Evolutionary conservation across 441 rosid species (phyloP), one percentile per base, ranked within the genome.

Genomic region (Sinapis alba): DNA sequence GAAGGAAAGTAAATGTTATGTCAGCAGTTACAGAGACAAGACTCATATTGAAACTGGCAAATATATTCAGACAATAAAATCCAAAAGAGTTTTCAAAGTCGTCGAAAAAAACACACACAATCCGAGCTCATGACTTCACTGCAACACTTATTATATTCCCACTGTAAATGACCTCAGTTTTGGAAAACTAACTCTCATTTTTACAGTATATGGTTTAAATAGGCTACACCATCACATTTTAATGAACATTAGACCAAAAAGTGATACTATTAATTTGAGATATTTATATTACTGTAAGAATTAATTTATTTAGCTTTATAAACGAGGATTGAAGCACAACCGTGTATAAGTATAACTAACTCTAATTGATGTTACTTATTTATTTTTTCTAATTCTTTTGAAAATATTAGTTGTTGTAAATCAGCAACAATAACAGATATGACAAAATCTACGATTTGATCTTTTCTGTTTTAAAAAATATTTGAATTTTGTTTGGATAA

Each of bases 31-130:
- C 23, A 59, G 41, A 78, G 77, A 67, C 81, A 61, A 27, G 74
- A 51, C 81, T 72, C 53, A 32, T 67, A 72, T 78, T 41, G 69
- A 78, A 67, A 78, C 61, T 53, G 66, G 74, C 68, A 78, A 78
- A 67, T 0, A 61, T 53, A 60, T 38, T n/a, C 59, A 51, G 80
- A 72, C 80, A 66, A 72, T 66, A 77, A 72, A 67, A 72, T 60
- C 77, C 77, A 72, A 77, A 72, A 72, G 80, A 77, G 80, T 72
- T 77, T 72, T 77, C 80, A 72, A 72, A 77, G 77, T 77, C 80
- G 7, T 51, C 57, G 13, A 47, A 34, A 10, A 32, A 19, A 18
- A 15, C 21, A 18, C 13, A 27, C 47, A 70, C 53, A 71, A 47
- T 30, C 24, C 16, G 23, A 65, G 58, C 51, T 36, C 69, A 72